These are phyloP conservation scores for Metarhizium robertsii DNA, from an alignment of 2,329 filamentous ascomycete genomes.

Conservation along the genomic window DNA sequence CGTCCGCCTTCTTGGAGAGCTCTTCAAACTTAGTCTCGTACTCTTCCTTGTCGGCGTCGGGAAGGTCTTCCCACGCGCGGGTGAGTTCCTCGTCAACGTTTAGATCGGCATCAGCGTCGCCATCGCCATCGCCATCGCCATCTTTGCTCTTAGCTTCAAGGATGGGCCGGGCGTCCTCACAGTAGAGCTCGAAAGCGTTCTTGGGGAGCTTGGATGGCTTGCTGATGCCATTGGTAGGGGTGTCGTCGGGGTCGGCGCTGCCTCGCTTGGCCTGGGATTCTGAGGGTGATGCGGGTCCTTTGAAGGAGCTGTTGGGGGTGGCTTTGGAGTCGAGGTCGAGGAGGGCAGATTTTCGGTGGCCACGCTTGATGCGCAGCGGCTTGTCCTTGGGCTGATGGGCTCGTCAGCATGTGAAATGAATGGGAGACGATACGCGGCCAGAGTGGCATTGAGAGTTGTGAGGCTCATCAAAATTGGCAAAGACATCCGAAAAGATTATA, in stretches of 20 bases:
- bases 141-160: slow-evolving; percentile 36
- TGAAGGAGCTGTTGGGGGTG: slow-evolving; percentile 30
- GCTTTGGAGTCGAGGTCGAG: slow-evolving; percentile 33
- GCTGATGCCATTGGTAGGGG: slow-evolving; percentile 29
- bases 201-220: slow-evolving; percentile 33
- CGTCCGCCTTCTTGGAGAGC: slow-evolving; percentile 15
- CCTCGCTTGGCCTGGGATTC: slow-evolving; percentile 20
- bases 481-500: background rate
- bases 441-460: background rate
- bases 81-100: slow-evolving; percentile 45
- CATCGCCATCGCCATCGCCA: slow-evolving; percentile 19
- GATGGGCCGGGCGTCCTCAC: slow-evolving; percentile 35
- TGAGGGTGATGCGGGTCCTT: slow-evolving; percentile 37
- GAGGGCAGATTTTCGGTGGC: slow-evolving; percentile 53
- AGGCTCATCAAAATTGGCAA: background rate
- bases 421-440: background rate
- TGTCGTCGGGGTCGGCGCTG: slow-evolving; percentile 2
- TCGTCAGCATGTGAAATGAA: slow-evolving; percentile 17
- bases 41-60: slow-evolving; percentile 38
- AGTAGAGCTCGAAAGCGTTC: slow-evolving; percentile 47
- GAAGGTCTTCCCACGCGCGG: slow-evolving; percentile 45
- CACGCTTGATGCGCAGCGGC: slow-evolving; percentile 64
- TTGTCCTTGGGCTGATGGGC: slow-evolving; percentile 62
- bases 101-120: slow-evolving; percentile 8
- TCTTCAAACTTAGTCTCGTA: slow-evolving; percentile 30